A percentile compares a stretch with the other conserved stretches of the same genome.
phyloP scores from a whole-genome alignment of 2,329 filamentous ascomycete genomes.

The Lecanicillium sp. region DNA sequence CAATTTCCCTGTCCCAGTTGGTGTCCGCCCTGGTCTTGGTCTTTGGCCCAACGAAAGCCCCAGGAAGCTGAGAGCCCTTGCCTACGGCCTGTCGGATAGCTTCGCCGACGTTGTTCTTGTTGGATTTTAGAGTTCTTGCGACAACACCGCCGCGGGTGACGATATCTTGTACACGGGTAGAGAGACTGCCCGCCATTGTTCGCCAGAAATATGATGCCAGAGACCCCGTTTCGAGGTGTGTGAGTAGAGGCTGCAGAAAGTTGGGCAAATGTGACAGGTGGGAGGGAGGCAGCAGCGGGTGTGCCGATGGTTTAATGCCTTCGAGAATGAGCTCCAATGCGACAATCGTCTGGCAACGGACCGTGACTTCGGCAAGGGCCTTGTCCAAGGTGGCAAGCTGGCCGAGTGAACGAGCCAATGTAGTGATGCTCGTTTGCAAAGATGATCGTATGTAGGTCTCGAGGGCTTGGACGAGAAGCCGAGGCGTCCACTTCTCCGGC shows the following conservation, averaged over 20 bases:
- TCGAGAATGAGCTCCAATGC: conserved; percentile 75
- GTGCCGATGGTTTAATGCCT: conserved; percentile 57
- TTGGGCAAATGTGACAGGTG: conserved; percentile 33
- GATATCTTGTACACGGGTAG: conserved; percentile 76
- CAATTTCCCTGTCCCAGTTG: conserved; percentile 82
- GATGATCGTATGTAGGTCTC: conserved; percentile 78
- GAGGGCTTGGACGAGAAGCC: conserved; percentile 67
- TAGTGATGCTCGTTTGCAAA: conserved; percentile 70
- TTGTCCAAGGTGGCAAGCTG: conserved; percentile 78
- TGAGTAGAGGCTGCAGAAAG: conserved; percentile 67
- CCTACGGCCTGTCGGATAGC: conserved; percentile 79
- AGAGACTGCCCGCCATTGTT: conserved; percentile 71
- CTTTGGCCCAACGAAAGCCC: conserved; percentile 38
- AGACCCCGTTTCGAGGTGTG: conserved; percentile 78
- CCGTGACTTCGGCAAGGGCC: conserved; percentile 73
- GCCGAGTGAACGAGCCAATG: conserved; percentile 68
- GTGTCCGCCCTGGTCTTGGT: conserved; percentile 42
- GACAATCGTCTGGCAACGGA: conserved; percentile 85
- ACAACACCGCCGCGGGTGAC: conserved; percentile 75
- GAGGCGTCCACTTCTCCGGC: conserved; percentile 55
- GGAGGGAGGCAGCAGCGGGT: conserved; percentile 53
- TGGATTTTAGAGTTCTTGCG: conserved; percentile 71
- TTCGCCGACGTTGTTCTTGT: conserved; percentile 67
- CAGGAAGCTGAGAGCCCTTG: conserved; percentile 65
- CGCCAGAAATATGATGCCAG: conserved; percentile 92